phyloP scores from a whole-genome alignment of 2,329 filamentous ascomycete genomes.

The Epichloe festucae region DNA sequence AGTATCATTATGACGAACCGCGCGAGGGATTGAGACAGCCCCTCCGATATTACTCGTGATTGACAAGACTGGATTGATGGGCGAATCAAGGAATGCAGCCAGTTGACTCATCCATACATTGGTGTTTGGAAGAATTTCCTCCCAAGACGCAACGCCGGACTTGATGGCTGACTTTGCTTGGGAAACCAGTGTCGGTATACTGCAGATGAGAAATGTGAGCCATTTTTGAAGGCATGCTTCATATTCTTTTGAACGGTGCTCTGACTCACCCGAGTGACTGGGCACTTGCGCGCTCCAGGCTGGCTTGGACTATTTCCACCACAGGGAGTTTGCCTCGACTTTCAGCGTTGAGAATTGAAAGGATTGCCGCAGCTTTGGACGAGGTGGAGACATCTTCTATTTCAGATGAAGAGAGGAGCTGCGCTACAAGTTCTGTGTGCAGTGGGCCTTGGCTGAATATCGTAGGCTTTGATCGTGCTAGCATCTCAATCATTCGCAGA shows the following conservation, averaged over 20 bases:
- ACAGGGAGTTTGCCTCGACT: slow-evolving; percentile 30
- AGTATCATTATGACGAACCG: not conserved
- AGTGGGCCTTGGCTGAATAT: slow-evolving; percentile 30
- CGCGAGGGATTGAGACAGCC: slow-evolving; percentile 44
- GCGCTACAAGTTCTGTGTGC: slow-evolving; percentile 37
- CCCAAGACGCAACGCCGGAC: slow-evolving; percentile 14
- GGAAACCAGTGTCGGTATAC: slow-evolving; percentile 39
- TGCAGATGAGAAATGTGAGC: slow-evolving; percentile 10
- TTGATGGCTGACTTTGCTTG: slow-evolving; percentile 26
- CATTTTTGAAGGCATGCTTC: not conserved
- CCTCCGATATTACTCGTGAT: slow-evolving; percentile 64
- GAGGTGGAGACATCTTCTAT: slow-evolving; percentile 26
- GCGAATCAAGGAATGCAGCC: slow-evolving; percentile 33
- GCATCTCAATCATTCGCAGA: slow-evolving; percentile 34
- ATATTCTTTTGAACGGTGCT: not conserved
- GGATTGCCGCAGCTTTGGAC: slow-evolving; percentile 29
- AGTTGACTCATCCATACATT: slow-evolving; percentile 55
- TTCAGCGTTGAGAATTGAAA: slow-evolving; percentile 31
- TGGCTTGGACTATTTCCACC: slow-evolving; percentile 39
- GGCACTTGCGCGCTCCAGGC: slow-evolving; percentile 35
- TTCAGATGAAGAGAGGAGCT: slow-evolving; percentile 41
- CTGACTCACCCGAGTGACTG: slow-evolving; percentile 40
- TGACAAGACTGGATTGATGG: slow-evolving; percentile 51
- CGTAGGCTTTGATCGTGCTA: slow-evolving; percentile 31
- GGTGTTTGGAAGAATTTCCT: slow-evolving; percentile 48